Percentiles rank a stretch among this genome's conserved stretches.
phyloP scores from a whole-genome alignment of 2,329 filamentous ascomycete genomes.

The Hypoxylon sp. region DNA sequence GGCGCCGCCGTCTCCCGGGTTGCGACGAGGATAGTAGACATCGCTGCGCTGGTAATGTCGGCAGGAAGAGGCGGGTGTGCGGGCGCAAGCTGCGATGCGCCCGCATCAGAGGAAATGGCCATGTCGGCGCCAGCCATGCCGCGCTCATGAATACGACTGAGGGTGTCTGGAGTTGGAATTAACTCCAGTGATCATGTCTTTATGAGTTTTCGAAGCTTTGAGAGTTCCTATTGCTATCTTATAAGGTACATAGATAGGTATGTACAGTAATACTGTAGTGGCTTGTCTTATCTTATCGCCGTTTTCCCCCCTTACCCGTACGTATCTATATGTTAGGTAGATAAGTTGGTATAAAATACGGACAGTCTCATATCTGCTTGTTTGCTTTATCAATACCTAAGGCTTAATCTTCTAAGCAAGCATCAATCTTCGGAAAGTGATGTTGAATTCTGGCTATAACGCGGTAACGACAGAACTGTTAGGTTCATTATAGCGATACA shows the following conservation, averaged over 20 bases:
- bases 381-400: too few species aligned
- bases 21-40: constrained; percentile 22
- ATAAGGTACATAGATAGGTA: too few species aligned
- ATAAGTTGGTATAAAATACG: too few species aligned
- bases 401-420: background rate
- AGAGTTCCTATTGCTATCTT: background rate
- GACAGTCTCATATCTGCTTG: too few species aligned
- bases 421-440: background rate
- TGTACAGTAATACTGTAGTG: too few species aligned
- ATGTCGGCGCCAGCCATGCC: constrained; percentile 17
- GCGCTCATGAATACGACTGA: constrained; percentile 25
- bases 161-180: background rate
- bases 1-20: constrained; percentile 31
- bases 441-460: too few species aligned
- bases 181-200: background rate
- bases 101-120: constrained; percentile 6
- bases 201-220: background rate
- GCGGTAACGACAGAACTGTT: background rate
- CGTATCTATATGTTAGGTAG: background rate
- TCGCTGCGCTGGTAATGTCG: constrained; percentile 7
- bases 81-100: constrained; percentile 3
- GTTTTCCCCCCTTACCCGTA: background rate
- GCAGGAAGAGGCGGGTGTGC: background rate
- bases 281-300: constrained; percentile 33
- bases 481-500: background rate